phyloP scores from a whole-genome alignment of 306 rosid species.

The Luffa aegyptiaca region DNA sequence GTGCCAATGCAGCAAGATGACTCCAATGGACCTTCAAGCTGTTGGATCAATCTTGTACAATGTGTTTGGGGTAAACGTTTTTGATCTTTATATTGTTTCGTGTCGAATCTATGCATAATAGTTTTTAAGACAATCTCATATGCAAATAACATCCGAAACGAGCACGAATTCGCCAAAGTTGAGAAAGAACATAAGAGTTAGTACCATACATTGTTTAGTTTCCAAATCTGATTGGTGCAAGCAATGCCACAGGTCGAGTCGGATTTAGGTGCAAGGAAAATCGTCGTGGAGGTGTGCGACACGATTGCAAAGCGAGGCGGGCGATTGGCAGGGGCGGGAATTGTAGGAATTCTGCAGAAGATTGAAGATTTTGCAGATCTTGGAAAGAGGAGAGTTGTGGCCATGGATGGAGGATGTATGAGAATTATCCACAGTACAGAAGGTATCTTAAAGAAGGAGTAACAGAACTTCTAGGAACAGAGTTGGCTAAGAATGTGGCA shows the following conservation, averaged over 20 bases:
- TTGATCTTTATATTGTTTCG: background rate
- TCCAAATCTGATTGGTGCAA: background rate
- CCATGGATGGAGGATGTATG: slow-evolving; percentile 90
- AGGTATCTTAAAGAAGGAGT: slow-evolving; percentile 49
- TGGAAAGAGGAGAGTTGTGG: slow-evolving; percentile 85
- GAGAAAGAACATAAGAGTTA: background rate
- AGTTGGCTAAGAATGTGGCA: slow-evolving; percentile 42
- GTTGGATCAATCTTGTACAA: slow-evolving; percentile 60
- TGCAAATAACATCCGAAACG: background rate
- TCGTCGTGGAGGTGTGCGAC: slow-evolving; percentile 79
- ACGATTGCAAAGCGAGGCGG: slow-evolving; percentile 80
- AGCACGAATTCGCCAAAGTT: background rate
- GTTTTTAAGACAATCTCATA: no score
- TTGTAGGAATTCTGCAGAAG: slow-evolving; percentile 76
- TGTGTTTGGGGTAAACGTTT: slow-evolving; percentile 55
- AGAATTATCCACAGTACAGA: slow-evolving; percentile 74
- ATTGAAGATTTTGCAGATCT: slow-evolving; percentile 61
- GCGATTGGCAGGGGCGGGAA: slow-evolving; percentile 88
- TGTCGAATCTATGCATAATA: background rate
- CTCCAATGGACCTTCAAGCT: slow-evolving; percentile 56
- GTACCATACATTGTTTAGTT: background rate
- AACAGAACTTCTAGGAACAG: slow-evolving; percentile 51
- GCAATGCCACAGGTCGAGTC: slow-evolving; percentile 44
- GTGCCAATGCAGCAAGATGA: slow-evolving; percentile 76
- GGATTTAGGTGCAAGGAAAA: slow-evolving; percentile 44